These are phyloP conservation scores for Podila horticola DNA, from an alignment of 192 early-diverging fungal species.

Conservation along the genomic window DNA sequence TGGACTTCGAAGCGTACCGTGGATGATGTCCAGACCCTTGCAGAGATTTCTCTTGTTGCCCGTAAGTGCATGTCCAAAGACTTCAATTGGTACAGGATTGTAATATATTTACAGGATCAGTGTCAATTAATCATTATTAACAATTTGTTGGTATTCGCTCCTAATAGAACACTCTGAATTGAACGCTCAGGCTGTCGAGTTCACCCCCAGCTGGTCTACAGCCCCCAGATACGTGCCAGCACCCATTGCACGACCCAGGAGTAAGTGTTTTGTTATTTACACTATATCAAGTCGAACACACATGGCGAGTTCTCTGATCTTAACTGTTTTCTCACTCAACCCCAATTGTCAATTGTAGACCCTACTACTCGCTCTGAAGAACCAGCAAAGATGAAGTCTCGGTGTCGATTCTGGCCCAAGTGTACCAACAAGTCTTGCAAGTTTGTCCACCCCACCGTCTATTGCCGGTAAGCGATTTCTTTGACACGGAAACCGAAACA, in stretches of 20 bases:
- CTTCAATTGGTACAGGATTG: not conserved
- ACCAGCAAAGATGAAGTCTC: slow-evolving; percentile 37
- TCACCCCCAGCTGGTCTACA: slow-evolving; percentile 37
- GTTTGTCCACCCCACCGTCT: slow-evolving; percentile 53
- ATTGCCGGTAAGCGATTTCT: slow-evolving; percentile 57
- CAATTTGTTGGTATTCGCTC: too few species aligned
- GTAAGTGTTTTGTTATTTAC: not conserved
- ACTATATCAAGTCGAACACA: too few species aligned
- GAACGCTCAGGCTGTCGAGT: slow-evolving; percentile 42
- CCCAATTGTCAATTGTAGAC: too few species aligned
- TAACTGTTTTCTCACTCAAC: not conserved
- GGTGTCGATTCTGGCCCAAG: slow-evolving; percentile 59
- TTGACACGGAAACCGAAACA: not conserved
- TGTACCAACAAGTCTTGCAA: slow-evolving; percentile 68
- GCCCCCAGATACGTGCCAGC: not conserved
- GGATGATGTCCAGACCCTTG: slow-evolving; percentile 43
- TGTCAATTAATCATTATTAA: not conserved
- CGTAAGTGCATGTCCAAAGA: slow-evolving; percentile 12
- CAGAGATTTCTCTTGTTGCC: slow-evolving; percentile 44
- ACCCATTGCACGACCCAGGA: not conserved
- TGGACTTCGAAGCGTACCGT: not conserved
- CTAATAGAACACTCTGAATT: slow-evolving; percentile 46
- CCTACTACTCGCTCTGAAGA: slow-evolving; percentile 1
- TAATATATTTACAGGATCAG: not conserved
- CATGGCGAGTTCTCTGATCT: not conserved